Conservation (phyloP, 176 grass and related monocot genomes). For the Areca catechu region DNA sequence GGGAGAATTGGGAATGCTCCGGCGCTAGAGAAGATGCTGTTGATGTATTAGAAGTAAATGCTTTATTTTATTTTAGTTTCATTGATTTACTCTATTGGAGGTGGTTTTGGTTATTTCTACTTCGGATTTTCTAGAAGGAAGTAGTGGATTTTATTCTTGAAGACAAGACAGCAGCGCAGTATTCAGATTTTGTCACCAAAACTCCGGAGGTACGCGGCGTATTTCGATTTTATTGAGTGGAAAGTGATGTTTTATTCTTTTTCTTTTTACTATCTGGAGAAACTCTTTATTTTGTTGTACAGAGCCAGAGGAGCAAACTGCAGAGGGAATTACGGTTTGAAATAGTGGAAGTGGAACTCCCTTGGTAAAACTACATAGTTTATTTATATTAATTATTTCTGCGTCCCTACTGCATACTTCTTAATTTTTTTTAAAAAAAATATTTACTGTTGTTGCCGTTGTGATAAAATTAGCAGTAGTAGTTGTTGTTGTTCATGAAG, state of each 20-base stretch:
- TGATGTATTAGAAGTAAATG: not conserved
- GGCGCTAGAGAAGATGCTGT: too few species aligned
- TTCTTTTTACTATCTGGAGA: constrained; percentile 6
- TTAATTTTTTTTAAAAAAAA: constrained; percentile 10
- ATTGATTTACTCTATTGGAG: not conserved
- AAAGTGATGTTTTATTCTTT: constrained; percentile 6
- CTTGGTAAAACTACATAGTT: constrained; percentile 31
- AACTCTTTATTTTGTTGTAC: constrained; percentile 2
- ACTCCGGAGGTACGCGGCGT: constrained; percentile 27
- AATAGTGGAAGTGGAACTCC: constrained; percentile 54
- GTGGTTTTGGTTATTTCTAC: not conserved
- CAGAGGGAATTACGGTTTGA: constrained; percentile 53
- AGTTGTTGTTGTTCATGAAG: too few species aligned
- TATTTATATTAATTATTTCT: not conserved
- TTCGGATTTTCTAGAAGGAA: constrained; percentile 15
- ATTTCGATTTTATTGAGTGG: too few species aligned
- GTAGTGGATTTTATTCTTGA: constrained; percentile 18
- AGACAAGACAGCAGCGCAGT: constrained; percentile 18
- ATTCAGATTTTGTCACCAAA: constrained; percentile 13
- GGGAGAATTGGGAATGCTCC: not conserved
- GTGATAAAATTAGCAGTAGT: too few species aligned
- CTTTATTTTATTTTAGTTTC: constrained; percentile 3
- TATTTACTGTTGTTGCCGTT: constrained; percentile 6
- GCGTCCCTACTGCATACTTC: too few species aligned
- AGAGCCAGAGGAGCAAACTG: too few species aligned